Evolutionary conservation across 805 yeast species (phyloP), one percentile per base, ranked within the genome.

Genomic region (Candida broadrunensis): DNA sequence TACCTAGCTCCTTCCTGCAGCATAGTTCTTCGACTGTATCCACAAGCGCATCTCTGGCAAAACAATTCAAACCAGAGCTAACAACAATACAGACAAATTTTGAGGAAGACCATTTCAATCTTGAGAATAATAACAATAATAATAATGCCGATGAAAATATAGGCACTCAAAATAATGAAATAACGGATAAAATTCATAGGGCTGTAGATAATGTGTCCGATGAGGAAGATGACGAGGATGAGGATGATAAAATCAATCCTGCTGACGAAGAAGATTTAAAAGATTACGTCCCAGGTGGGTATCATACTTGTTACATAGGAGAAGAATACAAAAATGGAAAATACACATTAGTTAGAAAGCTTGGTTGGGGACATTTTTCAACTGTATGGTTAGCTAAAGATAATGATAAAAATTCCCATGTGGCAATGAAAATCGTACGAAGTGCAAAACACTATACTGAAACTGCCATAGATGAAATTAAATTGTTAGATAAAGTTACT

Each of bases 351-450:
- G 90, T 87, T 23, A 78, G 98, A 45, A 93, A 93, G 58, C 70
- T 93, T 3, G 99, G 99, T 0, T 93, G 99, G 99, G 99, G 99
- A 26, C 97, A 93, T 64, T 93, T 93, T 58, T 84, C 95, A 20
- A 93, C 96, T 1, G 97, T 88, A 17, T 90, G 97, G 97, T 70
- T 87, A 21, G 98, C 97, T 4, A 75, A 67, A 45, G 78, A 78
- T 37, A 65, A 70, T 39, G 72, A 69, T 46, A 67, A 72, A 41
- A 72, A 77, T 44, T 67, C 77, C 36, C 96, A 86, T 57, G 98
- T 93, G 17, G 99, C 99, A 1, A 77, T 93, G 75, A 93, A 93
- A 61, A 84, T 93, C 51, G 97, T 93, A 19, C 76, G 97, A 47
- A 83, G 95, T 52, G 96, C 97, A 13, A 78, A 79, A 39, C 90